Conservation (phyloP, 192 early-diverging fungal genomes). For the Coemansia sp. region DNA sequence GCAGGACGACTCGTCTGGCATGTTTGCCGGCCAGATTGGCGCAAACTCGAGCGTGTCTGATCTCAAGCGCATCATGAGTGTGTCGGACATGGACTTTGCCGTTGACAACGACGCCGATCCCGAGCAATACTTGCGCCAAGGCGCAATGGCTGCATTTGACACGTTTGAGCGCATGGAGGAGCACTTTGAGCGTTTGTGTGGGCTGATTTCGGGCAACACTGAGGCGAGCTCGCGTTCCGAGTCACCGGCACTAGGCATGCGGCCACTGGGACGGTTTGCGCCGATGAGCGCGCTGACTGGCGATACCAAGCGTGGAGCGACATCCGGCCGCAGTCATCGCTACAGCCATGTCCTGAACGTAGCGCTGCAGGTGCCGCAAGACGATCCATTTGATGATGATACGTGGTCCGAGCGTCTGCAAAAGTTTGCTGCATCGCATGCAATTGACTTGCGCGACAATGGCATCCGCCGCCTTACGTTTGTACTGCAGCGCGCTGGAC, state of each 20-base stretch:
- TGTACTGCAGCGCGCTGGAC: conserved; percentile 78
- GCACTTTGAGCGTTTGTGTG: conserved; percentile 60
- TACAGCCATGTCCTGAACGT: conserved; percentile 85
- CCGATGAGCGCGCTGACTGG: conserved; percentile 50
- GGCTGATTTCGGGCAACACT: conserved; percentile 59
- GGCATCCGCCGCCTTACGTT: conserved; percentile 88
- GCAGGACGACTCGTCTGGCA: conserved; percentile 60
- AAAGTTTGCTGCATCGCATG: conserved; percentile 62
- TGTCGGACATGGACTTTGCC: conserved; percentile 79
- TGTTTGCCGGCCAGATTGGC: conserved; percentile 34
- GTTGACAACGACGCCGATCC: conserved; percentile 65
- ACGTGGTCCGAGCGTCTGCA: conserved; percentile 65
- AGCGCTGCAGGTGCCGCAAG: conserved; percentile 67
- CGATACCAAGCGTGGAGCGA: conserved; percentile 21
- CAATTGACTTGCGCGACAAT: conserved; percentile 66
- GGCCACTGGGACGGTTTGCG: conserved; percentile 24
- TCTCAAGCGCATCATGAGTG: conserved; percentile 70
- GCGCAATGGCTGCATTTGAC: conserved; percentile 78
- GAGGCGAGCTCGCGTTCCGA: conserved; percentile 47
- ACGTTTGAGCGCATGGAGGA: conserved; percentile 70
- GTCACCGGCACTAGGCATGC: conserved; percentile 47
- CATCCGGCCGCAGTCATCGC: conserved; percentile 21
- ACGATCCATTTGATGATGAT: conserved; percentile 67
- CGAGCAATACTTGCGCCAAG: conserved; percentile 76
- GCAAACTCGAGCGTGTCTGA: conserved; percentile 40